Conservation (phyloP, 2,329 filamentous ascomycete genomes). For the Cercospora sp. region DNA sequence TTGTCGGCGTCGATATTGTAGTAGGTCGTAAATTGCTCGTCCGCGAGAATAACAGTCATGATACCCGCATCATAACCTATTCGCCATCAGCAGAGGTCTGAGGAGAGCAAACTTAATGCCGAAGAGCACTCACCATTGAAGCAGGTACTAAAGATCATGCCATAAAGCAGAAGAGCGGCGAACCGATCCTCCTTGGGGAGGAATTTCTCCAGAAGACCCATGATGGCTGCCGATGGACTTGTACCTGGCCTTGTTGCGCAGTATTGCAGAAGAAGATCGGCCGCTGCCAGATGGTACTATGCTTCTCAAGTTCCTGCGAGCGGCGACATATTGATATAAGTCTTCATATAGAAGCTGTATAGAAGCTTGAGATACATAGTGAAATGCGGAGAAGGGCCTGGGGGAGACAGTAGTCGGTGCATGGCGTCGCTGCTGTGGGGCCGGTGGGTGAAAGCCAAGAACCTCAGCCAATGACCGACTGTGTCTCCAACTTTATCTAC, state of each 20-base stretch:
- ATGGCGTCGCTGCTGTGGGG: neutral
- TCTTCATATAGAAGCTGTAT: neutral
- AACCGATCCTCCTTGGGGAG: conserved; percentile 45
- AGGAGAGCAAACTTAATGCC: too few species aligned
- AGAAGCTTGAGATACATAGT: neutral
- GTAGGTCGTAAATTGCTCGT: conserved; percentile 46
- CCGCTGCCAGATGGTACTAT: neutral
- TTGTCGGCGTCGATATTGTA: conserved; percentile 42
- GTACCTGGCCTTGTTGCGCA: neutral
- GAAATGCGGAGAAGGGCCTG: conserved; percentile 13
- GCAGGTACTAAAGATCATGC: conserved; percentile 45
- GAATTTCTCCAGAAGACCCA: conserved; percentile 41
- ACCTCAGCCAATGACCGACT: neutral
- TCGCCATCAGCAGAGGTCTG: neutral
- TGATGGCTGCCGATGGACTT: conserved; percentile 16
- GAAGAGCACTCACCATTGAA: conserved; percentile 41
- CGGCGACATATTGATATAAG: neutral
- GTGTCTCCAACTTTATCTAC: neutral
- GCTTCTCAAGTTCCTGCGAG: neutral
- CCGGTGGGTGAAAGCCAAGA: neutral
- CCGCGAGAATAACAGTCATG: conserved; percentile 49
- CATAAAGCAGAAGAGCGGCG: conserved; percentile 43
- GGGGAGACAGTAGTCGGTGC: neutral
- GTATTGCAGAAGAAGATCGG: neutral
- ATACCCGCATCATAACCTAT: conserved; percentile 45